Conservation (phyloP, 179 eudicot species). For the Beta lomatogona region DNA sequence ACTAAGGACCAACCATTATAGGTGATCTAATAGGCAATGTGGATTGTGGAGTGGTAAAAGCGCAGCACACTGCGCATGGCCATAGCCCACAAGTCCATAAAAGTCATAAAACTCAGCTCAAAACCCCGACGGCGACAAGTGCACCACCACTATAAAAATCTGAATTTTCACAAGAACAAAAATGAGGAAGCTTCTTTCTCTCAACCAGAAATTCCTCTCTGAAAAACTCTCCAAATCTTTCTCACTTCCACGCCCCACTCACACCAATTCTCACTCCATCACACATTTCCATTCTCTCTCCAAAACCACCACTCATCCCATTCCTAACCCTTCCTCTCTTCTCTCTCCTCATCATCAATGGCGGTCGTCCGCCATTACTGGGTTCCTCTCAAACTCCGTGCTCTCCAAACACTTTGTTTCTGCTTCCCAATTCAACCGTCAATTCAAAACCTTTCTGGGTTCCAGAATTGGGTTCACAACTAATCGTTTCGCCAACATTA, state of each 20-base stretch:
- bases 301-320: slow-evolving; percentile 25
- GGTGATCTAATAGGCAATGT: no score
- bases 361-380: slow-evolving; percentile 28
- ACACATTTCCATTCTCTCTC: slow-evolving; percentile 25
- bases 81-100: no score
- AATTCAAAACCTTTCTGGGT: slow-evolving; percentile 28
- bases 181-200: slow-evolving; percentile 49
- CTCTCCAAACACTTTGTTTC: slow-evolving; percentile 32
- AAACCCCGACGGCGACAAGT: not conserved
- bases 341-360: slow-evolving; percentile 33
- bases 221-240: slow-evolving; percentile 35
- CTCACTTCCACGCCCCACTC: not conserved
- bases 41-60: no score
- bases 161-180: not conserved
- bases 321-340: slow-evolving; percentile 19
- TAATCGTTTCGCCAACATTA: slow-evolving; percentile 22
- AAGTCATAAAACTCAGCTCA: not conserved
- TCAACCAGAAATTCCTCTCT: slow-evolving; percentile 34
- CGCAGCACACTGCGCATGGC: no score
- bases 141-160: not conserved
- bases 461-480: slow-evolving; percentile 23
- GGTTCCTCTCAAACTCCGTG: slow-evolving; percentile 38
- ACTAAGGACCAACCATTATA: no score
- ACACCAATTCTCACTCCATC: slow-evolving; percentile 9
- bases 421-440: slow-evolving; percentile 34